Evolutionary conservation across 345 rosid species (phyloP).

Genomic region (Citrus trifoliata): DNA sequence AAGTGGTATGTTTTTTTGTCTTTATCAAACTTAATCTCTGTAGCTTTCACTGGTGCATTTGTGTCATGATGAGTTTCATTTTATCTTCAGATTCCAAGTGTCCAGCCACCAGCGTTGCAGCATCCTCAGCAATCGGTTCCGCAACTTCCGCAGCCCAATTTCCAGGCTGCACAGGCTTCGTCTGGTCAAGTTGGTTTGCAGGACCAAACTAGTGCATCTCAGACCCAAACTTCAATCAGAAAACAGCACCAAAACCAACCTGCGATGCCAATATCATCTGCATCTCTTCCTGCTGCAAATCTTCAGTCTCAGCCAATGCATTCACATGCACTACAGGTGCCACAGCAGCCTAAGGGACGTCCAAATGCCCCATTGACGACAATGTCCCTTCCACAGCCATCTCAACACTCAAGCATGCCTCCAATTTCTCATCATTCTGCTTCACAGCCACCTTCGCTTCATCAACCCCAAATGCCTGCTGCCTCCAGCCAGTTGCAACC

Average conservation of each 20-base stretch:
- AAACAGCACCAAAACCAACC: conserved; percentile 59
- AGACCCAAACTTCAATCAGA: conserved; percentile 46
- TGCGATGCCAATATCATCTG: conserved; percentile 41
- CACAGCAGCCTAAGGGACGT: conserved; percentile 66
- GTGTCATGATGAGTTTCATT: conserved; percentile 6
- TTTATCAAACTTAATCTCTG: conserved; percentile 4
- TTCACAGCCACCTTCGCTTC: conserved; percentile 52
- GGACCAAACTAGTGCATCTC: conserved; percentile 52
- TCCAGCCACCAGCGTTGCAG: conserved; percentile 49
- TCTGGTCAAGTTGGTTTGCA: conserved; percentile 46
- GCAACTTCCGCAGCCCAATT: conserved; percentile 42
- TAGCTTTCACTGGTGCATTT: conserved; percentile 12
- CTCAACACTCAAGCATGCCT: conserved; percentile 51
- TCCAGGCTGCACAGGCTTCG: conserved; percentile 43
- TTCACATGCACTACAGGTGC: conserved; percentile 47
- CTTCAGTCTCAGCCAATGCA: conserved; percentile 62
- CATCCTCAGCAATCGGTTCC: conserved; percentile 62
- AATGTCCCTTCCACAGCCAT: conserved; percentile 50
- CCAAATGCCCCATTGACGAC: conserved; percentile 44
- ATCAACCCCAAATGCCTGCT: conserved; percentile 56
- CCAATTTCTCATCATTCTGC: conserved; percentile 52
- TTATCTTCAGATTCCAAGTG: conserved; percentile 57
- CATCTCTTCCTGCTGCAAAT: conserved; percentile 44
- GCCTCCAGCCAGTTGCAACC: conserved; percentile 70
- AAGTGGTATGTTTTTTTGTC: conserved; percentile 50